These are phyloP conservation scores for Casaregolazyma suthepensis DNA, from an alignment of 1,139 yeast genomes.

Conservation along the genomic window DNA sequence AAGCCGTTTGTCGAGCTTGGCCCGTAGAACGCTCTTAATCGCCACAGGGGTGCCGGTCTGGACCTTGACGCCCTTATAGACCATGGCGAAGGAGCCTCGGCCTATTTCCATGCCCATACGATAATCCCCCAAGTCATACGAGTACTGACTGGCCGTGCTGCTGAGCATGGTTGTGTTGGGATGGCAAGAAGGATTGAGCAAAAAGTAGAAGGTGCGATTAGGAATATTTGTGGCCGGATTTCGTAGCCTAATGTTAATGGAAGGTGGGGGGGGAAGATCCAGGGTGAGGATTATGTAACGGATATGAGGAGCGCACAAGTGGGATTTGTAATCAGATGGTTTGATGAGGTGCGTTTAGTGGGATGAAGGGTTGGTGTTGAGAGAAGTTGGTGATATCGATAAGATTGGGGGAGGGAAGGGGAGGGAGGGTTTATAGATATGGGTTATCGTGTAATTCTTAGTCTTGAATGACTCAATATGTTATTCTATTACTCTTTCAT, in stretches of 20 bases:
- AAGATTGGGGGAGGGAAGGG: neutral
- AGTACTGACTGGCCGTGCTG: slow-evolving; percentile 8
- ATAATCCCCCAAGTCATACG: slow-evolving; percentile 23
- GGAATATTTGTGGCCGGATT: neutral
- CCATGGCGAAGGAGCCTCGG: slow-evolving; percentile 91
- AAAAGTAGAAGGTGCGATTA: slow-evolving; percentile 1
- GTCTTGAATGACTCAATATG: too few species aligned
- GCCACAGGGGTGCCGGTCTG: slow-evolving; percentile 63
- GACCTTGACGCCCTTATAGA: slow-evolving; percentile 58
- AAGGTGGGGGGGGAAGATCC: neutral
- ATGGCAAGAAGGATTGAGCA: slow-evolving; percentile 1
- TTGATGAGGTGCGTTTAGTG: neutral
- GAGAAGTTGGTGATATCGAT: neutral
- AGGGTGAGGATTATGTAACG: neutral
- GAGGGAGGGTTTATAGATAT: neutral
- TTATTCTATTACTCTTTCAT: too few species aligned
- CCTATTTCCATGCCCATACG: slow-evolving; percentile 75
- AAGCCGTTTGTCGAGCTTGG: slow-evolving; percentile 78
- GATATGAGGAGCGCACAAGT: neutral
- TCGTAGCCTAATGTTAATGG: neutral
- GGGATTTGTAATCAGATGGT: neutral
- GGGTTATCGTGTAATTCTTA: too few species aligned
- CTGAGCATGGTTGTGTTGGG: slow-evolving; percentile 6
- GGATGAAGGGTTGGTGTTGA: neutral
- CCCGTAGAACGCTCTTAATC: slow-evolving; percentile 77